Evolutionary conservation across 306 rosid species (phyloP).

Genomic region (Trifolium subterraneum): DNA sequence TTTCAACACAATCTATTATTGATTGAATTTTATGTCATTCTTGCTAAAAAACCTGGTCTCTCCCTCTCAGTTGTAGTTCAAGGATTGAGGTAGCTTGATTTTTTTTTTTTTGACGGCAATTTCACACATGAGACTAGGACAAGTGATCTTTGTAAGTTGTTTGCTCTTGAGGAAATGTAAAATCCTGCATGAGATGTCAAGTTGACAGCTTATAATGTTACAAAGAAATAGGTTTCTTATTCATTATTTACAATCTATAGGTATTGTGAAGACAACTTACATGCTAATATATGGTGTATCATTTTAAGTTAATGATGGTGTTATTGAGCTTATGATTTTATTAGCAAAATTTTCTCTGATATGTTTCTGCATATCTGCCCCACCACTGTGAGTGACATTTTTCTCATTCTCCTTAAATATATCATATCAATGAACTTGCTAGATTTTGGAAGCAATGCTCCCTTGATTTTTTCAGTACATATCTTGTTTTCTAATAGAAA

Average conservation of each 20-base stretch:
- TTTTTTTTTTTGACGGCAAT: conserved; percentile 6
- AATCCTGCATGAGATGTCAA: conserved; percentile 24
- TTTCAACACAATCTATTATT: not conserved
- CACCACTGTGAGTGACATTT: conserved; percentile 9
- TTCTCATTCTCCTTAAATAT: not conserved
- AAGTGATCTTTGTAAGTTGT: conserved; percentile 1
- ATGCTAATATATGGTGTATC: not conserved
- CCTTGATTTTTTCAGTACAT: not conserved
- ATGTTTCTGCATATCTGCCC: not conserved
- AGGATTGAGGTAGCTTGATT: conserved; percentile 37
- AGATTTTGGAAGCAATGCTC: not conserved
- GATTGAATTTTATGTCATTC: not conserved
- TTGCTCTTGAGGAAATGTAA: conserved; percentile 30
- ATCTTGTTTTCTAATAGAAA: not conserved
- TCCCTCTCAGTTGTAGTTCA: not conserved
- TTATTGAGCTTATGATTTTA: conserved; percentile 12
- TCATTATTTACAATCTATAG: not conserved
- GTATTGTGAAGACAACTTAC: not conserved
- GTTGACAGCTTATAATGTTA: conserved; percentile 3
- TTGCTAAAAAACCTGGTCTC: not conserved
- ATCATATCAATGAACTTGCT: not conserved
- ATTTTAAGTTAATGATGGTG: not conserved
- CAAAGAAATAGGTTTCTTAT: not conserved
- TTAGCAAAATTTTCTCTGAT: not conserved
- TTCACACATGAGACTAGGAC: conserved; percentile 15